These are phyloP conservation scores for Cercospora sesami DNA, from an alignment of 2,329 filamentous ascomycete species.

Conservation along the genomic window DNA sequence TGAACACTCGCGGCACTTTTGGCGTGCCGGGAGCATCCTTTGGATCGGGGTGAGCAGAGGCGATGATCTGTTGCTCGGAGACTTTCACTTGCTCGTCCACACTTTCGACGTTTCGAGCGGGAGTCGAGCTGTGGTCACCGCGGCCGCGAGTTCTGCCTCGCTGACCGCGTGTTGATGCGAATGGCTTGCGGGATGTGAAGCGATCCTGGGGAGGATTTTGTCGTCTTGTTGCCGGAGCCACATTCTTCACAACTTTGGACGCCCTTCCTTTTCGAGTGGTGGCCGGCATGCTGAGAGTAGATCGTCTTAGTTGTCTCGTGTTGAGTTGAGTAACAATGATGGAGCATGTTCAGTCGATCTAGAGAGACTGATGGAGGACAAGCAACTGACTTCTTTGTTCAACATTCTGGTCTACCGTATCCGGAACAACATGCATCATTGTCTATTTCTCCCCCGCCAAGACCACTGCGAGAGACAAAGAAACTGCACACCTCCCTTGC, in stretches of 20 bases:
- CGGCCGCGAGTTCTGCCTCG: not conserved
- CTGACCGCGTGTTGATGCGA: not conserved
- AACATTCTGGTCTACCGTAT: not conserved
- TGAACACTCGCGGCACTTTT: conserved; percentile 17
- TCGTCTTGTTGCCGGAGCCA: not conserved
- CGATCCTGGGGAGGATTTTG: not conserved
- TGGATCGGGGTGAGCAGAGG: not conserved
- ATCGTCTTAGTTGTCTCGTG: not conserved
- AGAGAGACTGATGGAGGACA: not conserved
- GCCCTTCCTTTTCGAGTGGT: not conserved
- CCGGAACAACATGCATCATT: not conserved
- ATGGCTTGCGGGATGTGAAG: not conserved
- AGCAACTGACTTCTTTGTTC: not conserved
- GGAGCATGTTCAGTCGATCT: not conserved
- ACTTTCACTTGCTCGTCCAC: not conserved
- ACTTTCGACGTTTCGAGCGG: not conserved
- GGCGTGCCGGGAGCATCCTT: conserved; percentile 1
- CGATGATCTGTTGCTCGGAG: not conserved
- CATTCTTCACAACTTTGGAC: not conserved
- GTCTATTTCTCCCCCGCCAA: not conserved
- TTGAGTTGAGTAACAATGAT: not conserved
- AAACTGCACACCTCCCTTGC: not conserved
- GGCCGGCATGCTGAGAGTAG: not conserved
- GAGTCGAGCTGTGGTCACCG: not conserved
- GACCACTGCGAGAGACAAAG: not conserved